Base-by-base conservation (phyloP, 495 filamentous ascomycete genomes). In the Penicillium samsonianum region DNA sequence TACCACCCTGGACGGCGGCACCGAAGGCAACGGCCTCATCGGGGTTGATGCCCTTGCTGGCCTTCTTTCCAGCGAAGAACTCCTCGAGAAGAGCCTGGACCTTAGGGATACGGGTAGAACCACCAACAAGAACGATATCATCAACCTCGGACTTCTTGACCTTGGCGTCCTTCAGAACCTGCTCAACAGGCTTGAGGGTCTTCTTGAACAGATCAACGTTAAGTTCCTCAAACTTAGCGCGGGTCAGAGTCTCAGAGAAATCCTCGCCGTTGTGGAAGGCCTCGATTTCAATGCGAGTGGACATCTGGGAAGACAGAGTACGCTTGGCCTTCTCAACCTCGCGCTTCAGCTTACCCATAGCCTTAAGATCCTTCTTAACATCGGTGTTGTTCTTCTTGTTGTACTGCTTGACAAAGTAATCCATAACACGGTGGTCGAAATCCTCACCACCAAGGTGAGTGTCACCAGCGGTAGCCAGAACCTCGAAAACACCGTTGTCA, bases 291-390 rank as follows among this genome's bases (percentile, higher is more conserved):
- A 99, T 90, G 68, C 92, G 90, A 64, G 92, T 94, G 61, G 92
- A 94, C 91, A 94, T 97, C 81, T 96, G 92, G 68, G 91, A 95
- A 71, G 95, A 98, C 48, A 99, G 87, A 63, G 92, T 97, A 71
- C 95, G 90, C 89, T 99, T 99, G 77, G 95, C 95, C 86, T 98
- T 98, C 82, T 99, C 94, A 67, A 96, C 94, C 77, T 98, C 95
- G 65, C 95, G 94, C 91, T 98, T 98, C 63, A 99, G 86, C 80
- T 98, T 98, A 80, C 94, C 93, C 94, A 99, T 98, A 53, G 94
- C 88, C 90, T 98, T 98, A 54, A 88, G 78, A 65, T 98, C 92
- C 82, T 92, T 96, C 80, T 87, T 87, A 70, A 99, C 87, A 69
- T 98, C 90, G 59, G 90, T 89, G 61, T 80, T 76, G 82, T 98